A percentile compares a stretch with the other conserved stretches of the same genome.
These are phyloP conservation scores for Cercospora nicotianae DNA, from an alignment of 2,329 filamentous ascomycete species.

Conservation along the genomic window DNA sequence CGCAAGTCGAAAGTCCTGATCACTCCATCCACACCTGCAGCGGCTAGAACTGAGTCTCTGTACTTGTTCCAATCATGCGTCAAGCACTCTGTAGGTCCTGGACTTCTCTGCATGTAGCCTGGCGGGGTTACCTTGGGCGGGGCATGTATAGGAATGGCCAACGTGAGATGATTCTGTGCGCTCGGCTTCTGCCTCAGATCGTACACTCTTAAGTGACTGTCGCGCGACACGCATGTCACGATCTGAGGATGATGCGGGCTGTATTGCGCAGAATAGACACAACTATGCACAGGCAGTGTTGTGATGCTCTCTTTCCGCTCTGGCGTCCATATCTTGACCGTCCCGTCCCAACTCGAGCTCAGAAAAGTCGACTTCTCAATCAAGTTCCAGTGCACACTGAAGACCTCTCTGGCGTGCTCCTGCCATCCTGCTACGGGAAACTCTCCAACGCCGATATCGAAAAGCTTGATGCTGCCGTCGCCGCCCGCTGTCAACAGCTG, in stretches of 20 bases:
- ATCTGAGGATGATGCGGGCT: slow-evolving; percentile 83
- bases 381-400: slow-evolving; percentile 89
- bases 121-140: slow-evolving; percentile 55
- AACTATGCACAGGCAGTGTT: slow-evolving; percentile 87
- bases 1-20: slow-evolving; percentile 91
- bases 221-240: slow-evolving; percentile 82
- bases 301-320: slow-evolving; percentile 64
- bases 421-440: slow-evolving; percentile 91
- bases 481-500: slow-evolving; percentile 86
- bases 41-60: slow-evolving; percentile 77
- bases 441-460: slow-evolving; percentile 75
- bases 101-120: slow-evolving; percentile 43
- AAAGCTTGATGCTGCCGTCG: slow-evolving; percentile 92
- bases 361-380: slow-evolving; percentile 87
- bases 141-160: slow-evolving; percentile 80
- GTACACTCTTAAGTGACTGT: slow-evolving; percentile 86
- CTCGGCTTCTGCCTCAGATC: slow-evolving; percentile 84
- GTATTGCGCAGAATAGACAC: slow-evolving; percentile 91
- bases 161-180: slow-evolving; percentile 81
- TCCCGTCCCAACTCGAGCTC: slow-evolving; percentile 93
- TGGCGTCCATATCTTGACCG: slow-evolving; percentile 93
- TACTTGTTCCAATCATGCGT: slow-evolving; percentile 99
- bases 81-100: slow-evolving; percentile 75
- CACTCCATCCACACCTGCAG: slow-evolving; percentile 81
- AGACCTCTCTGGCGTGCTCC: slow-evolving; percentile 90